Percentiles rank a stretch among this genome's conserved stretches.
Conservation (phyloP, 495 filamentous ascomycete genomes). For the Annulohypoxylon nitens region DNA sequence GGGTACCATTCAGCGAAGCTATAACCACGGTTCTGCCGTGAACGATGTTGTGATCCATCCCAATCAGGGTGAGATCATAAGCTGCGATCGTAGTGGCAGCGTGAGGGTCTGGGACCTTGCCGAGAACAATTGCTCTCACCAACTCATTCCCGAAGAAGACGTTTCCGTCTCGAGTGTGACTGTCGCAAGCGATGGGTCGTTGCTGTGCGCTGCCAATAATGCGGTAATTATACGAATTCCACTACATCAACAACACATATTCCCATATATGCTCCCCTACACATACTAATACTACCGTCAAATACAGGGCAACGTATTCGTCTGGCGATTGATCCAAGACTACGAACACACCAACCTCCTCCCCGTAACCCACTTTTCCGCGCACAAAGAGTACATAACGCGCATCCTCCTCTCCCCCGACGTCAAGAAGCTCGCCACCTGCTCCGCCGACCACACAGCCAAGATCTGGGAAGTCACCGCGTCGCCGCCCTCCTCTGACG, state of each 20-base stretch:
- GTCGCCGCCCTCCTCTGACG: slow-evolving; percentile 63
- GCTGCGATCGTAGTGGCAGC: slow-evolving; percentile 92
- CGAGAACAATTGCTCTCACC: slow-evolving; percentile 96
- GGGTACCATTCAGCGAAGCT: slow-evolving; percentile 90
- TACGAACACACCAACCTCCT: slow-evolving; percentile 88
- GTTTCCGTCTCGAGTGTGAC: slow-evolving; percentile 93
- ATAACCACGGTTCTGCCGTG: slow-evolving; percentile 85
- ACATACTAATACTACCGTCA: background rate
- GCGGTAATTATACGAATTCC: slow-evolving; percentile 65
- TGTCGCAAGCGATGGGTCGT: slow-evolving; percentile 91
- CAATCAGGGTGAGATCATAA: slow-evolving; percentile 97
- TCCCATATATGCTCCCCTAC: background rate
- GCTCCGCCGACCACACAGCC: slow-evolving; percentile 96
- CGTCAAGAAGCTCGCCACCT: slow-evolving; percentile 96
- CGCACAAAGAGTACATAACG: slow-evolving; percentile 94
- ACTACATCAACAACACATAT: background rate
- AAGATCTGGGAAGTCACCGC: slow-evolving; percentile 93
- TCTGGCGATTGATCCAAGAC: slow-evolving; percentile 91
- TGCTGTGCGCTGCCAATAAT: slow-evolving; percentile 97
- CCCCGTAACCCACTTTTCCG: slow-evolving; percentile 91
- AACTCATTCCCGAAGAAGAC: slow-evolving; percentile 96
- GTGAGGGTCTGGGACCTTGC: slow-evolving; percentile 96
- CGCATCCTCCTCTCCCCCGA: slow-evolving; percentile 96
- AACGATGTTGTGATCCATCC: slow-evolving; percentile 99
- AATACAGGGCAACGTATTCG: slow-evolving; percentile 89